A percentile compares a stretch with the other conserved stretches of the same genome.
Evolutionary conservation across 768 basidiomycete species (phyloP).

Genomic region (Phanerochaete sordida): DNA sequence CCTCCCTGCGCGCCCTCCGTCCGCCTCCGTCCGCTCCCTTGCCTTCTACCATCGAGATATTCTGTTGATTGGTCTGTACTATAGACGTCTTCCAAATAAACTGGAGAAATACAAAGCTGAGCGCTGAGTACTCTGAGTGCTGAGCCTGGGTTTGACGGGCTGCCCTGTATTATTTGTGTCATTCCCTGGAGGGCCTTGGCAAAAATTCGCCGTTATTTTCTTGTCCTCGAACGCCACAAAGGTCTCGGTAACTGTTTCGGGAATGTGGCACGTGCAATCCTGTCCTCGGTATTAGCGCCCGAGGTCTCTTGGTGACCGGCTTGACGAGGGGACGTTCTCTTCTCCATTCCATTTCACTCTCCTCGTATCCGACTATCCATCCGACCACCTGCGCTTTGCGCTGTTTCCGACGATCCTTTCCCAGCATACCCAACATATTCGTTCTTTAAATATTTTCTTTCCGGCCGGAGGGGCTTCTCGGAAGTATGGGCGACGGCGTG

Average conservation of each 20-base stretch:
- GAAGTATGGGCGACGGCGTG: slow-evolving; percentile 30
- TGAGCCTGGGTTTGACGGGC: no score
- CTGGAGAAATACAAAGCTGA: no score
- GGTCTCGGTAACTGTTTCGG: not conserved
- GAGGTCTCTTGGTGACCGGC: not conserved
- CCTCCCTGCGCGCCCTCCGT: not conserved
- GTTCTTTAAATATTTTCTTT: not conserved
- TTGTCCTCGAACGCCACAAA: not conserved
- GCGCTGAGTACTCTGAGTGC: no score
- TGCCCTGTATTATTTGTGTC: no score
- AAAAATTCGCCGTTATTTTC: no score
- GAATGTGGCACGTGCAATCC: not conserved
- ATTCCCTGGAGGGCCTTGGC: no score
- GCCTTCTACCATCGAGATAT: no score
- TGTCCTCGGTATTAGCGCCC: not conserved
- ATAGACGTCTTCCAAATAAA: no score
- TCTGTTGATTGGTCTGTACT: no score
- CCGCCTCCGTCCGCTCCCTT: not conserved
- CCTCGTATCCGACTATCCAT: not conserved
- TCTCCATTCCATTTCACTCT: not conserved
- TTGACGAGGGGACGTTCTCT: not conserved
- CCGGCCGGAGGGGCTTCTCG: not conserved
- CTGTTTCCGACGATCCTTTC: not conserved
- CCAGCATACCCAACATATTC: not conserved
- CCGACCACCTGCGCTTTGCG: not conserved